phyloP scores from a whole-genome alignment of 805 yeast genomes.

The Monosporozyma aquatica region DNA sequence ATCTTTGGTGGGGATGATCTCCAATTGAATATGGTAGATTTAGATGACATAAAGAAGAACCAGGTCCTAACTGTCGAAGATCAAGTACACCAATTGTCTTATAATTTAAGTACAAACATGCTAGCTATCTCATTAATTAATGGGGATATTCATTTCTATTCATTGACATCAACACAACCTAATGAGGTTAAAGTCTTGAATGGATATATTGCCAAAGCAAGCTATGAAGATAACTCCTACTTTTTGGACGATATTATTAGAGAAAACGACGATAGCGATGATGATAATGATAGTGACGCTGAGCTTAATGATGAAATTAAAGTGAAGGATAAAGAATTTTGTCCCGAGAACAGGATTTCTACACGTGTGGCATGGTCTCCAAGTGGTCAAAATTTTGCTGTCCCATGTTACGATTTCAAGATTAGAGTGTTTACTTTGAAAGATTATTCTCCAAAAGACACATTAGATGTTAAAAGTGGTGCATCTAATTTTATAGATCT shows the following conservation, averaged over 20 bases:
- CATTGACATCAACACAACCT: constrained; percentile 45
- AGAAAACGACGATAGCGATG: constrained; percentile 25
- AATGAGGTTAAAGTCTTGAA: constrained; percentile 38
- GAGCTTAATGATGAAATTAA: constrained; percentile 34
- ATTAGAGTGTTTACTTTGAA: constrained; percentile 36
- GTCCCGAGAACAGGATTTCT: constrained; percentile 36
- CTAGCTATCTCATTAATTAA: constrained; percentile 49
- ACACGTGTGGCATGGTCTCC: constrained; percentile 63
- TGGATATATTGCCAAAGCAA: constrained; percentile 30
- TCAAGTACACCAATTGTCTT: constrained; percentile 47
- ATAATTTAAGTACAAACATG: constrained; percentile 47
- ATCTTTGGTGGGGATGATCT: constrained; percentile 63
- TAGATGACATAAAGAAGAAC: constrained; percentile 22
- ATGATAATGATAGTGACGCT: too few species aligned
- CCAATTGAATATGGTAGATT: constrained; percentile 42
- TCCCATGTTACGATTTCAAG: constrained; percentile 46
- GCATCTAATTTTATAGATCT: constrained; percentile 38
- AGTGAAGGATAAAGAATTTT: constrained; percentile 29
- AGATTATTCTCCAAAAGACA: constrained; percentile 20
- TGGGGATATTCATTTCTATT: constrained; percentile 49
- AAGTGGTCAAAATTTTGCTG: constrained; percentile 56
- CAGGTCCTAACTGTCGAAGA: constrained; percentile 38
- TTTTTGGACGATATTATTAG: constrained; percentile 14
- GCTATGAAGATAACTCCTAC: constrained; percentile 17
- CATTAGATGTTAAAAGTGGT: constrained; percentile 13